Base-by-base conservation (phyloP, 495 filamentous ascomycete species). In the Xylaria longipes region DNA sequence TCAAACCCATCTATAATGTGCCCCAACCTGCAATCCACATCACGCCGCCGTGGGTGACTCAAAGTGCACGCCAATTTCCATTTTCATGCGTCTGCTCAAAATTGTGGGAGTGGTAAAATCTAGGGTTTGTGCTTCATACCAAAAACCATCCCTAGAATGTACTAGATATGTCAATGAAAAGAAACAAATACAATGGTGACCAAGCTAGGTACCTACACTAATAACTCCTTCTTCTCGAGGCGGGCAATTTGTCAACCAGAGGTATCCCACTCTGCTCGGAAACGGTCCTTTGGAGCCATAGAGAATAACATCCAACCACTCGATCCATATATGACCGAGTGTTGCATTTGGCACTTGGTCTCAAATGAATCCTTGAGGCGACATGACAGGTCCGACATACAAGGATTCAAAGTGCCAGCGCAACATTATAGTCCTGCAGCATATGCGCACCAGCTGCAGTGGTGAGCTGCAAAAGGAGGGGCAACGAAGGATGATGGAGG, bases 401-500 rank as follows among this genome's bases (percentile, higher is more conserved):
- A 14, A 50, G 69, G 41, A 71, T 65, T 14, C 17, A 35, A 35
- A 50, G 54, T 77, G 77, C 77, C 77, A 79, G 60, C 77, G 73
- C 75, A 79, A 74, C 77, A 76, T 39, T 31, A 75, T 68, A 69
- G 68, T 77, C 73, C 72, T 77, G 77, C 77, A 76, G 73, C 69
- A 68, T 73, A 71, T 79, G 75, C 75, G 72, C 68, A 69, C 52
- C 66, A 73, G 73, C 73, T 74, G 77, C 75, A 73, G 72, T 73
- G 56, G 72, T 50, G 63, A 70, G 72, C 73, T 52, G 56, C 70
- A 70, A 76, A 76, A 76, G 62, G 77, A 76, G 77, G 77, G 77
- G 77, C 75, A 79, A 60, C 43, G 64, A 37, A 62, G 58, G 75
- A 72, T 70, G 69, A 79, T 77, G 77, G 77, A 79, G 77, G 77